Evolutionary conservation across 169 alveolate genomes (phyloP), one percentile per base, ranked within the genome.

Genomic region (Plasmodium gallinaceum): DNA sequence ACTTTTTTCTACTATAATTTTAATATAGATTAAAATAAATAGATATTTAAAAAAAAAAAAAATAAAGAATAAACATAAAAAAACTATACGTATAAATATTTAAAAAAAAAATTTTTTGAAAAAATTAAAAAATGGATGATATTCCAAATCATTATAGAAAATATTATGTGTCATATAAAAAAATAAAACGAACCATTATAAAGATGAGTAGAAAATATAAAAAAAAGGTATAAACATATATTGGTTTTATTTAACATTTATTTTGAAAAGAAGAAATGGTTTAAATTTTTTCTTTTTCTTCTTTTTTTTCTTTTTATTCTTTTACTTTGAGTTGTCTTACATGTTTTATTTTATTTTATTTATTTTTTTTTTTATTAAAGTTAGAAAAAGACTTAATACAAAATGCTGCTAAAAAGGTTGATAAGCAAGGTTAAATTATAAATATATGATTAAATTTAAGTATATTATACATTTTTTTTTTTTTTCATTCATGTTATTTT

Each of bases 381-480:
- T 73, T 83, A 12, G 91, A 83, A 71, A 83, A 83, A 58, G 91
- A 57, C 46, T 18, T 83, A 12, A 57, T 83, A 43, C 91, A 69
- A 58, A 83, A 51, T 83, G 64, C 91, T 0, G 91, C 54, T 16
- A 83, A 71, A 39, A 60, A 26, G 66, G 86, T 70, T 48, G 91
- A 83, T 42, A 71, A 83, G 62, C 91, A 62, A 32, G 85, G 89
- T 78, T 24, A 78, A 69, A 69, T 42, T 6, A 64, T 3, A 64
- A 3, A 24, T 64, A 64, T 14, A 26, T 64, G 10, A 12, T 5
- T 14, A 64, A 64, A 64, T 0, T 22, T 7, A 61, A 20, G 7
- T 60, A 20, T 5, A 61, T 20, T 16, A 14, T 22, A 3, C 18
- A 61, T 61, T 4, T 32, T 32, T 32, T 32, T 32, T 32, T 32